phyloP scores from a whole-genome alignment of 345 rosid genomes.

The Rhodamnia argentea region DNA sequence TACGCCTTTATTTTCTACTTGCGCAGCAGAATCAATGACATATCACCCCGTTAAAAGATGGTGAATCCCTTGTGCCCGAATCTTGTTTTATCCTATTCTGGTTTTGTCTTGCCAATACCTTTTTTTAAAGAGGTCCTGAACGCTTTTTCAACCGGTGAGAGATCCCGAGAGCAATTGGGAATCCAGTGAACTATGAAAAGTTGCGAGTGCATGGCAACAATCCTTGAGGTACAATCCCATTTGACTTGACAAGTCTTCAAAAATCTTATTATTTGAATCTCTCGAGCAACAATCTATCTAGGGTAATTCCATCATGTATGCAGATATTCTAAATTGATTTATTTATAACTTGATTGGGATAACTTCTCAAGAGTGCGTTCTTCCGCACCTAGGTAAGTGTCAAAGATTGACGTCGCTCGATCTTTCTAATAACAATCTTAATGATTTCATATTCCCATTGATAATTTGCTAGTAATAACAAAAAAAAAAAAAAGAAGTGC shows the following conservation, averaged over 20 bases:
- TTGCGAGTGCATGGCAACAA: constrained; percentile 1
- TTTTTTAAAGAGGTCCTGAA: not conserved
- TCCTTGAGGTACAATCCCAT: constrained; percentile 5
- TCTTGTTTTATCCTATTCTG: not conserved
- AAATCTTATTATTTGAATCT: not conserved
- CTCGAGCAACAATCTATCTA: not conserved
- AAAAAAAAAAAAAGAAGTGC: too few species aligned
- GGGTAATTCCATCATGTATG: constrained; percentile 15
- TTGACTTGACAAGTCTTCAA: not conserved
- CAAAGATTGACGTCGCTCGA: not conserved
- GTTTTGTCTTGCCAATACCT: not conserved
- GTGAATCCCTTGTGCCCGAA: not conserved
- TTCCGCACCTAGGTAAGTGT: constrained; percentile 1
- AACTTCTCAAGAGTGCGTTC: constrained; percentile 8
- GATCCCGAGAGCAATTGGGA: not conserved
- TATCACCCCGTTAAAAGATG: not conserved
- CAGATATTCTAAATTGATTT: not conserved
- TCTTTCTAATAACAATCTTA: too few species aligned
- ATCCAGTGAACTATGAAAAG: constrained; percentile 4
- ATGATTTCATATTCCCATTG: constrained; percentile 6
- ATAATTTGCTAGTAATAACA: too few species aligned
- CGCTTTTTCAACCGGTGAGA: too few species aligned
- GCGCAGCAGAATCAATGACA: not conserved
- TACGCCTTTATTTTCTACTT: not conserved
- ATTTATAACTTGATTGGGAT: not conserved